Percentiles rank a stretch among this genome's conserved stretches.
Conservation (phyloP, 139 green algal genomes). For the Eudorina sp. region DNA sequence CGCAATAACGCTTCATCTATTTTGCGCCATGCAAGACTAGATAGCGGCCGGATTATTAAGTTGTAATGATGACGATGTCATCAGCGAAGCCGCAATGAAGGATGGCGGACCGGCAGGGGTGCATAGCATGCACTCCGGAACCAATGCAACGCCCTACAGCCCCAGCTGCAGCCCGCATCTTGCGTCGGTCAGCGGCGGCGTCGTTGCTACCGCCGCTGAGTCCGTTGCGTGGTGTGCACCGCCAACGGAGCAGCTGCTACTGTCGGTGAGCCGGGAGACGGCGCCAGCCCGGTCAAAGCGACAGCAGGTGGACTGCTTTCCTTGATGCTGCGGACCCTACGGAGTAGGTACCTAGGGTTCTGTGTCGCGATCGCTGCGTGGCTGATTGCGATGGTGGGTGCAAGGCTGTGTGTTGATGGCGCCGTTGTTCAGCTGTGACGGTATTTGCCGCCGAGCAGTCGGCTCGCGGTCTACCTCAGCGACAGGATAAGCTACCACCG, state of each 20-base stretch:
- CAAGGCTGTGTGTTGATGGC: not conserved
- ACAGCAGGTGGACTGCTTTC: not conserved
- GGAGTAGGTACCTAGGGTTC: not conserved
- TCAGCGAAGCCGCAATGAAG: no score
- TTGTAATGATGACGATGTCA: no score
- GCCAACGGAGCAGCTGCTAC: not conserved
- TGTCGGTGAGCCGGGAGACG: not conserved
- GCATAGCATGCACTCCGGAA: not conserved
- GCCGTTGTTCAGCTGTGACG: not conserved
- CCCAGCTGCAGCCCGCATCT: not conserved
- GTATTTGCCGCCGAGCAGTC: no score
- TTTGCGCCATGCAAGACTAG: no score
- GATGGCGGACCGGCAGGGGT: not conserved
- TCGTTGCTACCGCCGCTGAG: not conserved
- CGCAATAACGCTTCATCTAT: no score
- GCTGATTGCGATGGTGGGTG: not conserved
- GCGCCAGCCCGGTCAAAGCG: no score
- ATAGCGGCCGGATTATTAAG: no score
- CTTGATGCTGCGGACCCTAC: not conserved
- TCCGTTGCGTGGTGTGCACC: not conserved
- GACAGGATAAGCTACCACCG: no score
- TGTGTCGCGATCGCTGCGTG: not conserved
- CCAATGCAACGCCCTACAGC: not conserved
- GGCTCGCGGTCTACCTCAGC: no score
- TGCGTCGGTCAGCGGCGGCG: not conserved